Conservation (phyloP, 768 basidiomycete genomes). For the Termitomyces titanicus region DNA sequence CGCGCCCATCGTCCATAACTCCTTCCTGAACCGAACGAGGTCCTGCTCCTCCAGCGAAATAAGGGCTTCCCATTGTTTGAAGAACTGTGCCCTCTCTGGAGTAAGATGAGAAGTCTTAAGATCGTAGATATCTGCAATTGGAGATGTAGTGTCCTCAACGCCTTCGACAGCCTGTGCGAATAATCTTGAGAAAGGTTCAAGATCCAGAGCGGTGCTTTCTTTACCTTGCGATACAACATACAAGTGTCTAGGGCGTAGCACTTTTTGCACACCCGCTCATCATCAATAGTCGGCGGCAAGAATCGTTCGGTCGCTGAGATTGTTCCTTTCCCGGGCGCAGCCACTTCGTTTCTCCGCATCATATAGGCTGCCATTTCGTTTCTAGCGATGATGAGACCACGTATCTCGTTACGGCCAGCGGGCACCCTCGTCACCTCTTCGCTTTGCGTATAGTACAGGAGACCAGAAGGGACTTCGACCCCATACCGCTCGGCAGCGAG, state of each 20-base stretch:
- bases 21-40: slow-evolving; percentile 76
- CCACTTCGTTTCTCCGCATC: slow-evolving; percentile 42
- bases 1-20: slow-evolving; percentile 91
- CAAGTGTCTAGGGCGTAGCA: slow-evolving; percentile 86
- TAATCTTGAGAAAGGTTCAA: slow-evolving; percentile 7
- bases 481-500: slow-evolving; percentile 98
- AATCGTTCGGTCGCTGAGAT: slow-evolving; percentile 43
- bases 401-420: slow-evolving; percentile 74
- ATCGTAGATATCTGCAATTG: slow-evolving; percentile 65
- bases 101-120: slow-evolving; percentile 83
- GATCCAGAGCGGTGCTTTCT: slow-evolving; percentile 14
- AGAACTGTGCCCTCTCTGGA: slow-evolving; percentile 64
- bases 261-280: slow-evolving; percentile 68
- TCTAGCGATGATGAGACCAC: slow-evolving; percentile 74
- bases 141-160: slow-evolving; percentile 47
- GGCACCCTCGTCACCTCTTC: slow-evolving; percentile 86
- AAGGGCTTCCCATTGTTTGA: slow-evolving; percentile 86
- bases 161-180: slow-evolving; percentile 61
- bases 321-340: slow-evolving; percentile 11
- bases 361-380: slow-evolving; percentile 85
- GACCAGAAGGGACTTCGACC: slow-evolving; percentile 70
- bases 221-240: slow-evolving; percentile 89
- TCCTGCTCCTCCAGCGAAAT: slow-evolving; percentile 87
- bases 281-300: slow-evolving; percentile 85
- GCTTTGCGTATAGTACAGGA: slow-evolving; percentile 93